Percentiles rank a stretch among this genome's conserved stretches.
These are phyloP conservation scores for Phytopythium vexans DNA, from an alignment of 352 stramenopile species.

Conservation along the genomic window DNA sequence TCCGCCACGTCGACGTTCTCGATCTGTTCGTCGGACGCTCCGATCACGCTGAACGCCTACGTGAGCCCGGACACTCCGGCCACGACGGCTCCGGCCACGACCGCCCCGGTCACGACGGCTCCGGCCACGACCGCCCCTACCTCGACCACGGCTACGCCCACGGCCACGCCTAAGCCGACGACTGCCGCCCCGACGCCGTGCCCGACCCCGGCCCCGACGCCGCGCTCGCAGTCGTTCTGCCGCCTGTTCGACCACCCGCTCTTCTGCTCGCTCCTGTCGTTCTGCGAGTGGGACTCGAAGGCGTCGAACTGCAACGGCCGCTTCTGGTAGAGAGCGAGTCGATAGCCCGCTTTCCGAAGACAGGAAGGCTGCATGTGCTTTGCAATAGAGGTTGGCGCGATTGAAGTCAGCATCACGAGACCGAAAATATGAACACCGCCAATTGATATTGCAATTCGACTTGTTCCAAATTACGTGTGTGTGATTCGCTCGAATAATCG, in stretches of 20 bases:
- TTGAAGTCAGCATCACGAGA: too few relatives aligned
- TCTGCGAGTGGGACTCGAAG: constrained; percentile 20
- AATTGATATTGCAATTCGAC: too few relatives aligned
- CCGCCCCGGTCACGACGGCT: neutral
- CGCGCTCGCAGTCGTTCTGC: constrained; percentile 19
- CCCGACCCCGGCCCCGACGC: constrained; percentile 10
- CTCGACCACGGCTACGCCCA: too few relatives aligned
- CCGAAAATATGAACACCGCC: too few relatives aligned
- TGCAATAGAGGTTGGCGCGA: too few relatives aligned
- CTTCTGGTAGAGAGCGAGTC: constrained; percentile 4
- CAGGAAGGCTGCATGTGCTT: too few relatives aligned
- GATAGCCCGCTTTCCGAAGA: neutral
- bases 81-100: neutral
- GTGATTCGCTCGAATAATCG: too few relatives aligned
- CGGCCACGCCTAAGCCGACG: constrained; percentile 1
- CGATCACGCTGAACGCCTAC: constrained; percentile 48
- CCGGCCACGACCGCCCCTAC: too few relatives aligned
- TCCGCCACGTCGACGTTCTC: constrained; percentile 46
- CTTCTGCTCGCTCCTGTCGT: constrained; percentile 21
- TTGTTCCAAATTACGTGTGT: too few relatives aligned
- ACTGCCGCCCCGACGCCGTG: constrained; percentile 1
- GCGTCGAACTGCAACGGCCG: constrained; percentile 15
- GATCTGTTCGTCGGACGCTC: constrained; percentile 35
- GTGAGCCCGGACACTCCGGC: constrained; percentile 2
- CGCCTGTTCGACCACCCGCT: constrained; percentile 18